These are phyloP conservation scores for Solanum corneliomulleri DNA, from an alignment of 257 asterid genomes.

Conservation along the genomic window DNA sequence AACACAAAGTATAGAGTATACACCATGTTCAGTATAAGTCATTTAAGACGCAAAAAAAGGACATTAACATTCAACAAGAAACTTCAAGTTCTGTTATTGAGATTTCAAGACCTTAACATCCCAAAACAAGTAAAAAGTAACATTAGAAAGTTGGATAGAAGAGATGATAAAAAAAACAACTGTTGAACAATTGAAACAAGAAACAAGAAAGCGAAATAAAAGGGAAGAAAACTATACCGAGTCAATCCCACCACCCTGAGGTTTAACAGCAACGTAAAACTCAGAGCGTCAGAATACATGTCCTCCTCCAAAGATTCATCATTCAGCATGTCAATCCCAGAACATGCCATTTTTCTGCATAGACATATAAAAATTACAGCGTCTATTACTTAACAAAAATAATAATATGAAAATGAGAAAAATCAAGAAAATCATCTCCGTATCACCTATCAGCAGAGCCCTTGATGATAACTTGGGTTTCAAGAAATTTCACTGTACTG, in stretches of 20 bases:
- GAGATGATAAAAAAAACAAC: background rate
- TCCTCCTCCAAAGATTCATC: background rate
- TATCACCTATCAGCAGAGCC: background rate
- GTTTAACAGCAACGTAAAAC: background rate
- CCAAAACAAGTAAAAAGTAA: background rate
- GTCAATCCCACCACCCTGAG: background rate
- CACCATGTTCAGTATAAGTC: background rate
- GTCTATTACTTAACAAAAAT: background rate
- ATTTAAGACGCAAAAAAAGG: background rate
- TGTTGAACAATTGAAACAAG: background rate
- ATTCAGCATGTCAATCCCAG: background rate
- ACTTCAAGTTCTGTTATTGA: background rate
- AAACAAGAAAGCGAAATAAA: background rate
- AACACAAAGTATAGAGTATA: background rate
- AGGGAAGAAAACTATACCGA: background rate
- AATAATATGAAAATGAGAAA: background rate
- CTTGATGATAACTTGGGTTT: background rate
- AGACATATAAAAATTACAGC: background rate
- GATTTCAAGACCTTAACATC: background rate
- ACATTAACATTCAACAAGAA: background rate
- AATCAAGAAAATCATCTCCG: background rate
- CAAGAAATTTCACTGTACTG: background rate
- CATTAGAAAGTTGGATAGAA: background rate
- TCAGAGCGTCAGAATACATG: background rate
- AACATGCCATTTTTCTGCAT: background rate